Conservation (phyloP, 2,329 filamentous ascomycete species). For the Neofusicoccum ribis region DNA sequence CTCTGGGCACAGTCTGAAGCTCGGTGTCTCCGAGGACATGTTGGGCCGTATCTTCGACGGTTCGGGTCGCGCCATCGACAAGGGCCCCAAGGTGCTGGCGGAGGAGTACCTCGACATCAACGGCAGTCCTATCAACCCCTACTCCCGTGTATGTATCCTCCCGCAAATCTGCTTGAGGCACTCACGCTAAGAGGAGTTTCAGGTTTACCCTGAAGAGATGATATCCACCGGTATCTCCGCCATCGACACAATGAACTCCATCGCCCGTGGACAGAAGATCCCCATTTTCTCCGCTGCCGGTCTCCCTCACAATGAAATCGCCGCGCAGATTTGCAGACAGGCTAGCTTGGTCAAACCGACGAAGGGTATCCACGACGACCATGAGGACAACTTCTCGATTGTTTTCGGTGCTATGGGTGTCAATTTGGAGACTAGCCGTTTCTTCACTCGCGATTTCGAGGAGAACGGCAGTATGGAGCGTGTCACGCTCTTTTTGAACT, state of each 20-base stretch:
- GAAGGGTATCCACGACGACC: slow-evolving; percentile 93
- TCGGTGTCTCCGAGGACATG: slow-evolving; percentile 99
- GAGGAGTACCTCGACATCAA: slow-evolving; percentile 99
- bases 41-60: slow-evolving; percentile 98
- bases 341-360: slow-evolving; percentile 90
- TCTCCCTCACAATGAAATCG: slow-evolving; percentile 99
- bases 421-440: slow-evolving; percentile 96
- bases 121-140: slow-evolving; percentile 97
- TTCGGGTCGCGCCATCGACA: slow-evolving; percentile 96
- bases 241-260: slow-evolving; percentile 91
- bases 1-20: slow-evolving; percentile 93
- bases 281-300: slow-evolving; percentile 98
- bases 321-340: slow-evolving; percentile 97
- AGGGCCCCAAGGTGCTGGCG: slow-evolving; percentile 95
- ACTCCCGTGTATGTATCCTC: slow-evolving; percentile 73
- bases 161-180: slow-evolving; percentile 18
- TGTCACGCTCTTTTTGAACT: slow-evolving; percentile 95
- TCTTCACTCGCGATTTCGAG: slow-evolving; percentile 98
- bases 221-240: slow-evolving; percentile 99
- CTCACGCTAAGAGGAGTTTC: slow-evolving; percentile 22
- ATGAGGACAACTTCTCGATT: slow-evolving; percentile 99
- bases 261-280: slow-evolving; percentile 98
- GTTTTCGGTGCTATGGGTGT: slow-evolving; percentile 99
- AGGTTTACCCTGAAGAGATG: slow-evolving; percentile 99
- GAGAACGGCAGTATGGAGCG: slow-evolving; percentile 99